Conservation (phyloP, 2,329 filamentous ascomycete species). For the Colletotrichum liaoningense region DNA sequence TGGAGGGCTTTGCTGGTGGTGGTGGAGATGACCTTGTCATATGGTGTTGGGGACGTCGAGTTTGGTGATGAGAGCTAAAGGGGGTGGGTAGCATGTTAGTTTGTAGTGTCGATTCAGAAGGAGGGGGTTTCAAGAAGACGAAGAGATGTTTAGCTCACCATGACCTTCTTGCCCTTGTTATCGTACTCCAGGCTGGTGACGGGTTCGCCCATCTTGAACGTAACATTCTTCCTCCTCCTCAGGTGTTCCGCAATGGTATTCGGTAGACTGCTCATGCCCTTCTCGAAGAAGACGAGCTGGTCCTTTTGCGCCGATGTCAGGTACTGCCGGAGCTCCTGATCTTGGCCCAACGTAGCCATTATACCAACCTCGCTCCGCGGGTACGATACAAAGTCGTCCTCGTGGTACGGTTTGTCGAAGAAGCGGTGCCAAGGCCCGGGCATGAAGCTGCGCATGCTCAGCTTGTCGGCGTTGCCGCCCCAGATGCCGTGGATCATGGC, state of each 20-base stretch:
- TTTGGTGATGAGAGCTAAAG: constrained; percentile 45
- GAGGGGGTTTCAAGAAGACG: too few relatives aligned
- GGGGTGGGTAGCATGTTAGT: constrained; percentile 23
- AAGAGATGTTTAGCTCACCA: constrained; percentile 47
- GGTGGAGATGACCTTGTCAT: constrained; percentile 75
- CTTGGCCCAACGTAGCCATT: constrained; percentile 40
- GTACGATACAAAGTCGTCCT: constrained; percentile 39
- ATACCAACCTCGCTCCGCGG: constrained; percentile 44
- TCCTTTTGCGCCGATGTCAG: constrained; percentile 25
- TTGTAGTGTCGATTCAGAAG: too few relatives aligned
- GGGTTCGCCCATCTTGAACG: constrained; percentile 61
- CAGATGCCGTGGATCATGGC: constrained; percentile 89
- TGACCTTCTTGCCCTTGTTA: constrained; percentile 49
- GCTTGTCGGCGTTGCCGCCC: constrained; percentile 84
- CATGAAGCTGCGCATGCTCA: constrained; percentile 76
- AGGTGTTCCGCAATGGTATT: constrained; percentile 65
- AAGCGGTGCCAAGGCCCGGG: constrained; percentile 59
- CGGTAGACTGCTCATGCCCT: constrained; percentile 73
- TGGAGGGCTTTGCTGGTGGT: constrained; percentile 62
- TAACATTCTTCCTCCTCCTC: constrained; percentile 66
- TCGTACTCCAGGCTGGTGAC: constrained; percentile 61
- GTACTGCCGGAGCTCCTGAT: constrained; percentile 36
- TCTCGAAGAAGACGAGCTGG: constrained; percentile 55
- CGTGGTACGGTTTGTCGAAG: constrained; percentile 35
- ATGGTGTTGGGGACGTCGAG: constrained; percentile 42